Evolutionary conservation across 306 rosid genomes (phyloP).

Genomic region (Rubus idaeus): DNA sequence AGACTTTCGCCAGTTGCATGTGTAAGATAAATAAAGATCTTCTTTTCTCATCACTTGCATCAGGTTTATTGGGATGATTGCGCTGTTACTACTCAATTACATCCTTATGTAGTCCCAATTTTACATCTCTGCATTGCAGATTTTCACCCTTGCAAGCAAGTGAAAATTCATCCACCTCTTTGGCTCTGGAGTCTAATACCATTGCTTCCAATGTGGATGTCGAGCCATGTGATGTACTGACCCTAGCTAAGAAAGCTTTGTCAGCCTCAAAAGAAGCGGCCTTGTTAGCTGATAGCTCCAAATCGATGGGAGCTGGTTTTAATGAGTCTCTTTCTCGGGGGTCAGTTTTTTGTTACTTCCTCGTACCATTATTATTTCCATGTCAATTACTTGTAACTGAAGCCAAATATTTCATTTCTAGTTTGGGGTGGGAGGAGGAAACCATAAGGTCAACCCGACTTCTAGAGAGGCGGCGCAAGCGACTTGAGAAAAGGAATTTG

Average conservation of each 20-base stretch:
- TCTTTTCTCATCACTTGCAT: constrained; percentile 3
- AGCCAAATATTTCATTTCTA: constrained; percentile 24
- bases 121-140: constrained; percentile 40
- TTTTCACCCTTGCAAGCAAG: constrained; percentile 44
- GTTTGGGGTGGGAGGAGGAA: constrained; percentile 43
- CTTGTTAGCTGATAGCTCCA: constrained; percentile 45
- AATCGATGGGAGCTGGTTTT: constrained; percentile 32
- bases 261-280: constrained; percentile 72
- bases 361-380: constrained; percentile 21
- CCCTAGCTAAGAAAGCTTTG: constrained; percentile 76
- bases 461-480: constrained; percentile 64
- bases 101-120: constrained; percentile 17
- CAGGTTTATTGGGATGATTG: constrained; percentile 1
- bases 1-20: constrained; percentile 54
- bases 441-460: constrained; percentile 64
- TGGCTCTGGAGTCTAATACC: constrained; percentile 22
- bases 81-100: constrained; percentile 14
- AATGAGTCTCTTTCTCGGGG: constrained; percentile 43
- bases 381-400: constrained; percentile 25
- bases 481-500: constrained; percentile 57
- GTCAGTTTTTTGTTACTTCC: constrained; percentile 45
- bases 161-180: constrained; percentile 30
- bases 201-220: constrained; percentile 30
- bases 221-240: constrained; percentile 38
- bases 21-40: constrained; percentile 54